Evolutionary conservation across 257 asterid genomes (phyloP), one percentile per base, ranked within the genome.

Genomic region (Primulina tabacum): DNA sequence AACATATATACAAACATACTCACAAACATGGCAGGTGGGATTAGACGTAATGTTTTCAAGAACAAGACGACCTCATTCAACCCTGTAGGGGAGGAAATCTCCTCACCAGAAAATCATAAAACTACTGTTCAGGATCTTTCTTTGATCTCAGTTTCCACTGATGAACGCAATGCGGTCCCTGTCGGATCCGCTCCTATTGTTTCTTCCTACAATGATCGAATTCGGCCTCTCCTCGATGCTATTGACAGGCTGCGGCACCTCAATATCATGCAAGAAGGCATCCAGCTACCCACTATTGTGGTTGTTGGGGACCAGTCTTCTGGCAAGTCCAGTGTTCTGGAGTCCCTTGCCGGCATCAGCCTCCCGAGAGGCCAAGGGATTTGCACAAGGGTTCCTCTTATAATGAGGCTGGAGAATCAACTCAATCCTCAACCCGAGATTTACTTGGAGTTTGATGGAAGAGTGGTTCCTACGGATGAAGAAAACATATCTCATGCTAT

Each of bases 191-290:
- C 33, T 3, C 33, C 33, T 5, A 30, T 30, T 4, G 56, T 47
- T 47, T 47, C 56, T 4, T 14, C 6, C 6, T 47, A 47, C 2
- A 47, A 47, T 16, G 20, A 47, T 14, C 56, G 56, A 0, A 47
- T 47, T 16, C 28, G 64, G 20, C 56, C 56, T 1, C 56, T 47
- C 16, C 56, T 47, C 20, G 56, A 47, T 47, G 56, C 18, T 14
- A 2, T 47, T 1, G 56, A 47, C 20, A 47, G 18, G 56, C 56
- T 47, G 20, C 56, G 56, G 2, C 18, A 56, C 64, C 32, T 68
- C 0, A 68, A 68, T 8, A 47, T 68, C 20, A 68, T 68, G 73
- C 73, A 68, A 20, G 73, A 68, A 56, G 73, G 56, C 29, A 68
- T 68, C 6, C 73, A 50, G 0, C 21, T 50, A 8, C 57, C 21